Conservation (phyloP, 176 grass and related monocot genomes). For the Pharus latifolius region DNA sequence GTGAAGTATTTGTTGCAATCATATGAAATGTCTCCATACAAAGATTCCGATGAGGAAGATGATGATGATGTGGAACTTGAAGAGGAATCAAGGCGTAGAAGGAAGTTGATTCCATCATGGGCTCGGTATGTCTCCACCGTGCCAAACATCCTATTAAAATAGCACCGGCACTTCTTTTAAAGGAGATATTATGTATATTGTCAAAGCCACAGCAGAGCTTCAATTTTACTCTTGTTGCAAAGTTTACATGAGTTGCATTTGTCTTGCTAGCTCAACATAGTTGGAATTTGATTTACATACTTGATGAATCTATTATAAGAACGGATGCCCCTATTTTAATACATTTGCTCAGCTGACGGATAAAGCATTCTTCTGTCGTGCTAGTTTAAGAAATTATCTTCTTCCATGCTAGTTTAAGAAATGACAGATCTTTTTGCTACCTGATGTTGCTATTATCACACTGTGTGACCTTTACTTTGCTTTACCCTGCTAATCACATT, state of each 20-base stretch:
- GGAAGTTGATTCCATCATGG: constrained; percentile 80
- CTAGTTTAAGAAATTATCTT: neutral
- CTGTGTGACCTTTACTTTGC: neutral
- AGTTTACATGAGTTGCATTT: neutral
- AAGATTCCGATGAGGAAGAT: constrained; percentile 77
- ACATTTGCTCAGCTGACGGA: neutral
- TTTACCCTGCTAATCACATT: constrained; percentile 9
- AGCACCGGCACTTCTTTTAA: neutral
- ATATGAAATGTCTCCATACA: constrained; percentile 88
- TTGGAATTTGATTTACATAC: neutral
- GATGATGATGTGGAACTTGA: constrained; percentile 40
- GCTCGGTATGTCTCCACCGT: constrained; percentile 43
- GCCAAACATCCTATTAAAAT: neutral
- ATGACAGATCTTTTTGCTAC: constrained; percentile 3
- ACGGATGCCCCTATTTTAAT: neutral
- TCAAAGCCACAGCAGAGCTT: neutral
- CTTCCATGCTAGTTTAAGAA: neutral
- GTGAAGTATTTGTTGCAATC: constrained; percentile 29
- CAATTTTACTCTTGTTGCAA: neutral
- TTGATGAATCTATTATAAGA: neutral
- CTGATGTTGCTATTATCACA: constrained; percentile 1
- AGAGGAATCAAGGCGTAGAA: constrained; percentile 46
- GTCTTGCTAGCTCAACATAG: neutral
- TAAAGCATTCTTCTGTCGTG: neutral
- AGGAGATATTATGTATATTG: neutral